Evolutionary conservation across 164 flowering plant genomes (phyloP), one percentile per base, ranked within the genome.

Genomic region (Cinnamomum micranthum): DNA sequence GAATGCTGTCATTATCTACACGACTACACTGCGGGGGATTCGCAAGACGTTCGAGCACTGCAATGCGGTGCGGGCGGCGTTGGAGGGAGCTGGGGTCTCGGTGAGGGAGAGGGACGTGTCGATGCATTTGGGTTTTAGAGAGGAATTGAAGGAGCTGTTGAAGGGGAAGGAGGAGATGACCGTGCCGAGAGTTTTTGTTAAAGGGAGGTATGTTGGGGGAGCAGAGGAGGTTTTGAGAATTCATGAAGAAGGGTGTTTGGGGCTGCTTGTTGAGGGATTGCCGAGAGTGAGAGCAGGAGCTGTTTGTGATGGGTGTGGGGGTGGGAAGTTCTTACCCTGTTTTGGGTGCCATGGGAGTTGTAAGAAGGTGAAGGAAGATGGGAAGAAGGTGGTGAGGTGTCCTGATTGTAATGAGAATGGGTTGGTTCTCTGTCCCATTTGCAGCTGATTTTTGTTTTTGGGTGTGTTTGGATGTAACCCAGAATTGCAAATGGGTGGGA

Each of bases 381-480:
- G 82, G 75, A 83, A 74, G 65, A 77, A 58, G 73, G 85, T 86
- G 15, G 88, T 87, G 27, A 88, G 87, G 69, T 95, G 98, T 72
- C 68, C 87, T 31, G 89, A 90, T n/a, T 95, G 98, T 84, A 95
- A 93, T 86, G 99, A 95, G 82, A 95, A 93, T 86, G 98, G 99
- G 6, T 79, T 95, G 68, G 91, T 93, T 33, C 83, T 84, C 15
- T 95, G 98, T 77, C 99, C 98, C 22, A 81, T 95, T 22, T 95
- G 99, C 79, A 81, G 85, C 83, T 92, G 83, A 88, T 33, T 22
- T 19, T 31, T 3, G 24, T 27, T 31, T 66, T 66, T 66, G 69
- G n/a, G n/a, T 17, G 6, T 5, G 14, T 41, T 22, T 50, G 24
- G 14, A 10, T 50, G 31, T 2, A 11, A 15, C 6, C 58, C 72